These are phyloP conservation scores for Plasmodium vivax DNA, from an alignment of 169 alveolate species.

Conservation along the genomic window DNA sequence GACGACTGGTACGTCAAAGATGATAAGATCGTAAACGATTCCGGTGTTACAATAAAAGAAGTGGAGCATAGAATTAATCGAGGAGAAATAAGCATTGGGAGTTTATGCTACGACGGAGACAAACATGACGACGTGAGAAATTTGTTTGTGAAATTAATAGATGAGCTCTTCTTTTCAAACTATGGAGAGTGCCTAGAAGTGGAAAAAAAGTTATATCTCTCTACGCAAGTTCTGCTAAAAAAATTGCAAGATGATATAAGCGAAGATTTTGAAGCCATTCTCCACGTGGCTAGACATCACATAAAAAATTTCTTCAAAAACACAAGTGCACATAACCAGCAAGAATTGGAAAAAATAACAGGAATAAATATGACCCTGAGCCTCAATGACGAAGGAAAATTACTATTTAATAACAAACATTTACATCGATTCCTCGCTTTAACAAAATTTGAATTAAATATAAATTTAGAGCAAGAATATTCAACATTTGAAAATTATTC, in stretches of 20 bases:
- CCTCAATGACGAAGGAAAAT: neutral
- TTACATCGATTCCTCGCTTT: neutral
- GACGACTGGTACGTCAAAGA: neutral
- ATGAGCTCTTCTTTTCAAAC: neutral
- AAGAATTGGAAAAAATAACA: neutral
- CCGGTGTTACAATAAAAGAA: neutral
- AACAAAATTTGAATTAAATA: conserved; percentile 6
- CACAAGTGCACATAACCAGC: neutral
- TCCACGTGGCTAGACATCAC: neutral
- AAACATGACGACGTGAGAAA: neutral
- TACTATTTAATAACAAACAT: neutral
- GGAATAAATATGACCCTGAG: conserved; percentile 7
- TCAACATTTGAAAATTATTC: neutral
- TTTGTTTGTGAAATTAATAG: conserved; percentile 2
- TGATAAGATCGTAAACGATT: conserved; percentile 3
- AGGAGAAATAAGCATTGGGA: conserved; percentile 8
- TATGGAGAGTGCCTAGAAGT: neutral
- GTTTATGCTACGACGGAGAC: neutral
- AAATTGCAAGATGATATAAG: neutral
- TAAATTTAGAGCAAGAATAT: neutral
- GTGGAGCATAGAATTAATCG: conserved; percentile 13
- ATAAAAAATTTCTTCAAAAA: neutral
- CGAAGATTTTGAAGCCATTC: neutral
- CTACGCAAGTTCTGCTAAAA: neutral
- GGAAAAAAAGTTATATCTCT: conserved; percentile 6